Evolutionary conservation across 208 protist species (phyloP).

Genomic region (Ichthyophonus hoferi): DNA sequence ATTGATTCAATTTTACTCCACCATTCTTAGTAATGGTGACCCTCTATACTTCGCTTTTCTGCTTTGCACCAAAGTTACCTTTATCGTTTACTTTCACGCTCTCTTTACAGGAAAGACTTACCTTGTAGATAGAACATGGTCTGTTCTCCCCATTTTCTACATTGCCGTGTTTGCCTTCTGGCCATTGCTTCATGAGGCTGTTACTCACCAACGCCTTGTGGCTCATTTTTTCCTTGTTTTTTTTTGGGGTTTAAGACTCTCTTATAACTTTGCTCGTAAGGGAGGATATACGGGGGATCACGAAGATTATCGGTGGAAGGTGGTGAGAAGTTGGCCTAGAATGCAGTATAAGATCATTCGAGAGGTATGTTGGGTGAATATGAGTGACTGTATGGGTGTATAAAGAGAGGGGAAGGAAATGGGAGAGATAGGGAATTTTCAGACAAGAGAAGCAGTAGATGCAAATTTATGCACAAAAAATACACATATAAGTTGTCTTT

Average conservation of each 20-base stretch:
- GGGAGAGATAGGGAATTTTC: too few species aligned
- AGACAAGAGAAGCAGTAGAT: too few species aligned
- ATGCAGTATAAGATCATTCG: neutral
- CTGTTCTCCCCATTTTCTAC: neutral
- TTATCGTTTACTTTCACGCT: neutral
- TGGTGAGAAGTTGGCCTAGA: neutral
- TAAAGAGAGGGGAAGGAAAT: neutral
- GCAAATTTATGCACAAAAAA: too few species aligned
- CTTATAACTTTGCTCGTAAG: conserved; percentile 22
- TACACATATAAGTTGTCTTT: too few species aligned
- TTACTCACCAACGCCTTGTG: neutral
- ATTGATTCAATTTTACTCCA: too few species aligned
- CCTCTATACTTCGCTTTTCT: neutral
- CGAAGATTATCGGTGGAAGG: conserved; percentile 18
- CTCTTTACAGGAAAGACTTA: neutral
- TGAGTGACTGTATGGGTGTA: too few species aligned
- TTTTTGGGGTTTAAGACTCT: neutral
- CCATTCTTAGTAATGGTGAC: too few species aligned
- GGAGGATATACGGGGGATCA: neutral
- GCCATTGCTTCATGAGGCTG: neutral
- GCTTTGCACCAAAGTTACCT: neutral
- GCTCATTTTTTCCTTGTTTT: neutral
- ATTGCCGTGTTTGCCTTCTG: neutral
- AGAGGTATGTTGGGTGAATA: too few species aligned
- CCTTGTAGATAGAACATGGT: neutral